phyloP scores from a whole-genome alignment of 2,329 filamentous ascomycete species.

The Botrytis tulipae region DNA sequence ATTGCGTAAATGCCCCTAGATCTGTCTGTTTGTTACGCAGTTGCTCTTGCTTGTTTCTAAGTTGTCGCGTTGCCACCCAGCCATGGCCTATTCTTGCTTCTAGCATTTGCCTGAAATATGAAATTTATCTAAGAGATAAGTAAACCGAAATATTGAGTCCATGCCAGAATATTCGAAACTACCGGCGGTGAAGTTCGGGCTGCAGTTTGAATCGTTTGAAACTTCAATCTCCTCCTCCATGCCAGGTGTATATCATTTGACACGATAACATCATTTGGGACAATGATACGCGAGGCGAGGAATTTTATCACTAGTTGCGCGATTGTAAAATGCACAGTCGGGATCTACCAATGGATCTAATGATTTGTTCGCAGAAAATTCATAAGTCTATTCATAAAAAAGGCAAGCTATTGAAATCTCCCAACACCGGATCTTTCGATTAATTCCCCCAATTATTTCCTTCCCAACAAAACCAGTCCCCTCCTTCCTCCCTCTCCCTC shows the following conservation, averaged over 20 bases:
- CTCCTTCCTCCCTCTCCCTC: background rate
- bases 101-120: background rate
- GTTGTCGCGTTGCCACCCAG: background rate
- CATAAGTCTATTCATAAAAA: background rate
- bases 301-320: too few relatives aligned
- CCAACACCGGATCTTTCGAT: background rate
- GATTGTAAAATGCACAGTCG: background rate
- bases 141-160: background rate
- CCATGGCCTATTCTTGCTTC: background rate
- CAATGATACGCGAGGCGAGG: background rate
- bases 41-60: background rate
- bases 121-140: too few relatives aligned
- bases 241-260: background rate
- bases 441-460: background rate
- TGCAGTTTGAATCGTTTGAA: background rate
- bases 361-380: background rate
- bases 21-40: background rate
- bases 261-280: background rate
- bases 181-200: background rate
- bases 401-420: background rate
- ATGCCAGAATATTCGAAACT: background rate
- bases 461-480: background rate
- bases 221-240: too few relatives aligned
- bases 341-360: background rate
- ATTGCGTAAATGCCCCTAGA: too few relatives aligned